These are phyloP conservation scores for Botrytis galanthina DNA, from an alignment of 2,329 filamentous ascomycete genomes.

Conservation along the genomic window DNA sequence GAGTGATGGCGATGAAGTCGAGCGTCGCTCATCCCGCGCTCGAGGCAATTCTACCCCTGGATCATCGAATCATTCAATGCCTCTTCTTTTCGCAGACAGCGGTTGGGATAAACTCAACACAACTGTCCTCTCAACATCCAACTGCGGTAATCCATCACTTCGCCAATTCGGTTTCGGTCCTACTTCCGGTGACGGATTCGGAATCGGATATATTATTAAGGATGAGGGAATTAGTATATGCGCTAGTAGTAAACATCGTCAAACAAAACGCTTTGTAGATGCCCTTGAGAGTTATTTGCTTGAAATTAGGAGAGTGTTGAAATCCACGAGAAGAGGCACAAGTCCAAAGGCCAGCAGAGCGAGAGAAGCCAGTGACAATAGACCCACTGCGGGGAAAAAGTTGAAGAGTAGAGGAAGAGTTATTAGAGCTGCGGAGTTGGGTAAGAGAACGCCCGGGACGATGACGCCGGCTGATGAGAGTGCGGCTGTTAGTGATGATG, in stretches of 20 bases:
- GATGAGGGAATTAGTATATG: slow-evolving; percentile 88
- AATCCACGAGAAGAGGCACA: slow-evolving; percentile 59
- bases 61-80: slow-evolving; percentile 54
- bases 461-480: slow-evolving; percentile 68
- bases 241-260: slow-evolving; percentile 87
- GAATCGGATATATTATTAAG: slow-evolving; percentile 99
- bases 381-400: slow-evolving; percentile 41
- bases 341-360: slow-evolving; percentile 54
- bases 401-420: slow-evolving; percentile 71
- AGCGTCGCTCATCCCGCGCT: slow-evolving; percentile 32
- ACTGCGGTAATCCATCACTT: slow-evolving; percentile 93
- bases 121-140: slow-evolving; percentile 94
- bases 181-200: slow-evolving; percentile 89
- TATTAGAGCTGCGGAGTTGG: slow-evolving; percentile 56
- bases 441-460: slow-evolving; percentile 46
- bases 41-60: slow-evolving; percentile 56
- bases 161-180: slow-evolving; percentile 97
- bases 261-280: slow-evolving; percentile 87
- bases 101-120: slow-evolving; percentile 96
- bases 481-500: slow-evolving; percentile 72
- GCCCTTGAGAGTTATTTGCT: slow-evolving; percentile 86
- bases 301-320: slow-evolving; percentile 81
- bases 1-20: slow-evolving; percentile 35
- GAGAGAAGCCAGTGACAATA: slow-evolving; percentile 52
- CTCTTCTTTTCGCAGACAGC: slow-evolving; percentile 77